A percentile compares a stretch with the other conserved stretches of the same genome.
These are phyloP conservation scores for Arachis hypogaea DNA, from an alignment of 306 rosid genomes.

Conservation along the genomic window DNA sequence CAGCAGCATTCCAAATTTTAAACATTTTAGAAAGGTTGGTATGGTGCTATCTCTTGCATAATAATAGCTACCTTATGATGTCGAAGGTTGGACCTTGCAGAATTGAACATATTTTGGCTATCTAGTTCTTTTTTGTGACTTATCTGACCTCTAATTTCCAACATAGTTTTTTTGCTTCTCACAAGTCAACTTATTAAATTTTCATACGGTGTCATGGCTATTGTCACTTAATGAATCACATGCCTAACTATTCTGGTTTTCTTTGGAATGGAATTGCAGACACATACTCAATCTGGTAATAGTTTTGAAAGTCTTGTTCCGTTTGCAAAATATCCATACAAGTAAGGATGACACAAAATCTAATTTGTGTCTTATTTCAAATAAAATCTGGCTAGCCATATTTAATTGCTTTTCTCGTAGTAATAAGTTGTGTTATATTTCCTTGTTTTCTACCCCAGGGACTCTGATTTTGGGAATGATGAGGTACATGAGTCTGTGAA, in stretches of 20 bases:
- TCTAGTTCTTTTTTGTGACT: constrained; percentile 20
- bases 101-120: constrained; percentile 21
- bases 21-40: constrained; percentile 80
- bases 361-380: constrained; percentile 26
- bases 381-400: constrained; percentile 10
- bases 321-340: constrained; percentile 74
- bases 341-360: constrained; percentile 54
- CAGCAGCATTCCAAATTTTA: constrained; percentile 62
- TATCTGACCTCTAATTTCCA: constrained; percentile 23
- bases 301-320: constrained; percentile 81
- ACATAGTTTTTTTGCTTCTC: constrained; percentile 13
- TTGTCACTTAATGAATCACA: constrained; percentile 17
- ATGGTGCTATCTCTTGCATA: constrained; percentile 26
- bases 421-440: constrained; percentile 27
- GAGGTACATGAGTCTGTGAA: constrained; percentile 56
- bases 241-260: constrained; percentile 34
- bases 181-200: constrained; percentile 19
- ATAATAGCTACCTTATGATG: constrained; percentile 17
- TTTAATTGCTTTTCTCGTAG: constrained; percentile 19
- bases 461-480: constrained; percentile 63
- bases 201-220: background rate
- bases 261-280: constrained; percentile 56
- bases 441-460: constrained; percentile 53
- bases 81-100: constrained; percentile 33
- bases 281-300: constrained; percentile 69